Evolutionary conservation across 257 asterid species (phyloP), one percentile per base, ranked within the genome.

Genomic region (Fraxinus pennsylvanica): DNA sequence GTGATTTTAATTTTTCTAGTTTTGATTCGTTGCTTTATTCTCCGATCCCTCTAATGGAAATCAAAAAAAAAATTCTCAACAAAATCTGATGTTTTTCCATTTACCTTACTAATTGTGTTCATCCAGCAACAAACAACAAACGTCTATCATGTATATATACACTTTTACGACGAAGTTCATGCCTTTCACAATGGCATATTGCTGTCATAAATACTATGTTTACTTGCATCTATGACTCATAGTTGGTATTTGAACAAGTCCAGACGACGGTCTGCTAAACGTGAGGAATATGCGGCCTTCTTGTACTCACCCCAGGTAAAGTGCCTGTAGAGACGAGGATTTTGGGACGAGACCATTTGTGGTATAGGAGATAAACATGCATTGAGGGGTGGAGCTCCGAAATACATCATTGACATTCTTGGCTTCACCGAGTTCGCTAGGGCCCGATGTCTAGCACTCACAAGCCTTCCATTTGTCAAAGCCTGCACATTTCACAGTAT

Each of bases 241-340:
- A 45, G 19, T 54, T 54, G 21, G 4, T n/a, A 45, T 79, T 61
- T 90, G 76, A 91, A 92, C 8, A 84, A 59, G 47, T 92, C 85
- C 3, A 92, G 96, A 14, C 91, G 93, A 74, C 74, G 77, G 75
- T 87, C 90, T 0, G 88, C 91, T 72, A 92, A 76, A 45, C 90
- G 85, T 1, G 84, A 77, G 1, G 91, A 81, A 41, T 87, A 92
- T 0, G 80, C 82, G 0, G 88, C 80, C 4, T 63, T 82, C 81
- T 92, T 92, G 78, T 79, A 92, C 38, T 92, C 93, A 0, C 87
- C 89, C 97, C 95, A 92, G 0, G 93, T 92, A 76, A 92, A 92
- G 1, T 87, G 81, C 77, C 84, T 76, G 17, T 91, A 92, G 0
- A 85, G 61, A 45, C 81, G 33, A 7, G 80, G 85, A n/a, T 8